Evolutionary conservation across 2,329 filamentous ascomycete genomes (phyloP).

Genomic region (Gyromitra esculenta): DNA sequence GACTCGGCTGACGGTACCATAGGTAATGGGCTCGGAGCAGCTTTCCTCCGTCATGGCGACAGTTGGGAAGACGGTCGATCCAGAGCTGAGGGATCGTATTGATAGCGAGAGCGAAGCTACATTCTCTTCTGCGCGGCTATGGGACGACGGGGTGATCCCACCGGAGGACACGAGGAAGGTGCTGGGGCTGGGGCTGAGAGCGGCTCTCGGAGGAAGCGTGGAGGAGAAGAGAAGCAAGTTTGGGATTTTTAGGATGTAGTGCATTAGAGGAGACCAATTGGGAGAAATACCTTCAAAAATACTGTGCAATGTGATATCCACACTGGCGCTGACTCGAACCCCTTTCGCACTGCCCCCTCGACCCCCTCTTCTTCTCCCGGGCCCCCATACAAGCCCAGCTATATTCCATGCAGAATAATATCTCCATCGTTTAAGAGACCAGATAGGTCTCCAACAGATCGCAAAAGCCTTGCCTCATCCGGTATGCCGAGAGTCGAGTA

Average conservation of each 20-base stretch:
- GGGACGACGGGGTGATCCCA: conserved; percentile 87
- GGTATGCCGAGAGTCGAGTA: neutral
- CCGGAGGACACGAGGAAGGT: conserved; percentile 79
- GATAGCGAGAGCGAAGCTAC: conserved; percentile 88
- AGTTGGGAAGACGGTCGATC: conserved; percentile 84
- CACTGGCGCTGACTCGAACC: too few species aligned
- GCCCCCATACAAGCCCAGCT: too few species aligned
- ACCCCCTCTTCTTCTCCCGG: too few species aligned
- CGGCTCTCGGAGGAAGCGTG: conserved; percentile 70
- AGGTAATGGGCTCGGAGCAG: conserved; percentile 94
- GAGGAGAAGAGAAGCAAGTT: conserved; percentile 74
- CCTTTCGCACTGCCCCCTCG: too few species aligned
- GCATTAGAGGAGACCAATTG: neutral
- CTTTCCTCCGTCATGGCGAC: conserved; percentile 92
- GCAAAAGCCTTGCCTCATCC: too few species aligned
- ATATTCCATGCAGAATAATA: too few species aligned
- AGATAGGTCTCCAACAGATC: too few species aligned
- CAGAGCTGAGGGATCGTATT: conserved; percentile 81
- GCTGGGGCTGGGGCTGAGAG: conserved; percentile 76
- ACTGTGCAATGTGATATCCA: too few species aligned
- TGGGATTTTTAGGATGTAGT: conserved; percentile 83
- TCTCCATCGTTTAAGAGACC: too few species aligned
- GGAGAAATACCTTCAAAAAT: neutral
- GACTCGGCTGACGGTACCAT: neutral
- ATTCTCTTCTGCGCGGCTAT: conserved; percentile 87